Evolutionary conservation across 176 grass and related monocot genomes (phyloP).

Genomic region (Chloris gayana): DNA sequence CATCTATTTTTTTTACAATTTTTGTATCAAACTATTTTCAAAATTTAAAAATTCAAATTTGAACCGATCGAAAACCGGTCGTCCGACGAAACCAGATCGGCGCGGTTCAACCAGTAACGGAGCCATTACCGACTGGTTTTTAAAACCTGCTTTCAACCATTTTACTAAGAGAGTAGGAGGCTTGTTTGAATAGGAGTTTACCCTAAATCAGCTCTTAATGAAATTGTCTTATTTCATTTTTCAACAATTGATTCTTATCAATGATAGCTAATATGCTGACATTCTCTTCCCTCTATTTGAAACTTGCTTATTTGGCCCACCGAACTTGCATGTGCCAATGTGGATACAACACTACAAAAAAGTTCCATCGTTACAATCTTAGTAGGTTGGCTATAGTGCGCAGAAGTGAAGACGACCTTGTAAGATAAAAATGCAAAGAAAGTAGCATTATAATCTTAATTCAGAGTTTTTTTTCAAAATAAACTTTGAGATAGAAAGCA

Average conservation of each 20-base stretch:
- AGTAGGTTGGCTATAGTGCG: not conserved
- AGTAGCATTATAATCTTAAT: not conserved
- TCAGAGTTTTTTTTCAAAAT: not conserved
- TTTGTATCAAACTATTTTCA: no score
- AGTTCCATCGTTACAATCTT: not conserved
- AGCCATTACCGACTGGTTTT: no score
- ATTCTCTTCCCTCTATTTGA: not conserved
- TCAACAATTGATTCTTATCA: not conserved
- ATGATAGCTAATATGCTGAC: not conserved
- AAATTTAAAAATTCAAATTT: no score
- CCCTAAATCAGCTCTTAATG: not conserved
- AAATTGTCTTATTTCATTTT: slow-evolving; percentile 6
- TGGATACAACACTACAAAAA: not conserved
- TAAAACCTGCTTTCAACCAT: no score
- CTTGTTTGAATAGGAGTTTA: not conserved
- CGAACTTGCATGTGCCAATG: not conserved
- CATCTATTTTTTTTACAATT: no score
- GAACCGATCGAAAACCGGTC: no score
- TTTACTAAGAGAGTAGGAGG: no score
- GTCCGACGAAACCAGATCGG: no score
- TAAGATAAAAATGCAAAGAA: not conserved
- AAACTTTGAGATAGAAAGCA: slow-evolving; percentile 4
- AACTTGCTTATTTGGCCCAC: not conserved
- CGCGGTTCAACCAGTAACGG: no score
- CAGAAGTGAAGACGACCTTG: not conserved